A percentile compares a stretch with the other conserved stretches of the same genome.
phyloP scores from a whole-genome alignment of 345 rosid species.

The Gossypium arboreum region DNA sequence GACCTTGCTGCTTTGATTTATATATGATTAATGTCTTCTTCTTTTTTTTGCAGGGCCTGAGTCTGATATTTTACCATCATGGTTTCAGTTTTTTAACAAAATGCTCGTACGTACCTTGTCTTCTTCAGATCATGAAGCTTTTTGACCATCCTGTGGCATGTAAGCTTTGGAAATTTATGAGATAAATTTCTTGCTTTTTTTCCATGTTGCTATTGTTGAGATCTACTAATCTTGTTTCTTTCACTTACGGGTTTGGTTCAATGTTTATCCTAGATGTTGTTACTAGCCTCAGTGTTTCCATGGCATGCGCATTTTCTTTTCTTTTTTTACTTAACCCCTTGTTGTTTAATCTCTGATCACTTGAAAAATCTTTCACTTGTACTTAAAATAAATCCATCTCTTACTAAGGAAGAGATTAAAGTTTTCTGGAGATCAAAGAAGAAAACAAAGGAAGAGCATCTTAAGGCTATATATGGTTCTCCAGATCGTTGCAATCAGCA shows the following conservation, averaged over 20 bases:
- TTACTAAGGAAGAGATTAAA: constrained; percentile 67
- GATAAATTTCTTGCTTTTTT: constrained; percentile 6
- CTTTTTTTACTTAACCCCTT: neutral
- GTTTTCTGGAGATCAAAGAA: constrained; percentile 68
- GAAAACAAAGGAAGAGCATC: constrained; percentile 57
- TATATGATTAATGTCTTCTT: neutral
- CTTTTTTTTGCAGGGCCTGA: constrained; percentile 51
- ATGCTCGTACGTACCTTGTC: constrained; percentile 69
- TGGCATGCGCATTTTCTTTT: neutral
- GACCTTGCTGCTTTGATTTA: constrained; percentile 6
- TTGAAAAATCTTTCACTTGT: constrained; percentile 34
- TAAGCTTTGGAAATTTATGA: constrained; percentile 40
- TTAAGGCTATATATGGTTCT: constrained; percentile 34
- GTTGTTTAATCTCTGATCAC: neutral
- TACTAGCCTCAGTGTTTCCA: too few species aligned
- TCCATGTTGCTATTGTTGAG: neutral
- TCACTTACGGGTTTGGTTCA: neutral
- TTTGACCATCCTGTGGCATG: constrained; percentile 96
- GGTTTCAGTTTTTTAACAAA: constrained; percentile 79
- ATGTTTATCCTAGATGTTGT: constrained; percentile 2
- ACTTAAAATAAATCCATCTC: constrained; percentile 54
- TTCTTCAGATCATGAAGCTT: constrained; percentile 92
- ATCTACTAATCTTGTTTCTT: constrained; percentile 1
- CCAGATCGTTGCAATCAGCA: neutral
- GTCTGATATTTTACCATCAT: constrained; percentile 68